These are phyloP conservation scores for Tulasnella calospora DNA, from an alignment of 768 basidiomycete species.

Conservation along the genomic window DNA sequence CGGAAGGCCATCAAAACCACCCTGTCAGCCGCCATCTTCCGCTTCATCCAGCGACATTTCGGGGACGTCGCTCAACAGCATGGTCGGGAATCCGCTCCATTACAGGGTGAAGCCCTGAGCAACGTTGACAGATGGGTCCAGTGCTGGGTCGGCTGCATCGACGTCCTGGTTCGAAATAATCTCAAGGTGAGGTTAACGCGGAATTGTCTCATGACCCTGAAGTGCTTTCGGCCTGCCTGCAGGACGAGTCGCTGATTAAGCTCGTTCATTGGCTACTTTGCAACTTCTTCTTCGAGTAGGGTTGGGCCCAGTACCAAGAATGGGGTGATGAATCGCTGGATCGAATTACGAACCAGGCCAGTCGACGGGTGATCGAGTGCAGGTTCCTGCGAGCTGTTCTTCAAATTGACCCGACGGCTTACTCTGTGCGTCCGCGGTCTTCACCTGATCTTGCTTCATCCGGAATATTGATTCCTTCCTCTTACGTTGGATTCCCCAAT, in stretches of 20 bases:
- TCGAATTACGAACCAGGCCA: slow-evolving; percentile 48
- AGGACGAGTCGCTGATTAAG: slow-evolving; percentile 6
- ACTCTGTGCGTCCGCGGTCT: slow-evolving; percentile 45
- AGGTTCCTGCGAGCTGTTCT: slow-evolving; percentile 57
- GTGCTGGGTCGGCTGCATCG: slow-evolving; percentile 70
- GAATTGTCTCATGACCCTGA: slow-evolving; percentile 10
- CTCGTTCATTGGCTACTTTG: background rate
- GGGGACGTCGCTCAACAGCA: slow-evolving; percentile 32
- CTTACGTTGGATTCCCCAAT: background rate
- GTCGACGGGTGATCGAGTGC: slow-evolving; percentile 56
- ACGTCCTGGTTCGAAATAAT: slow-evolving; percentile 53
- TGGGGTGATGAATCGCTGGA: slow-evolving; percentile 52
- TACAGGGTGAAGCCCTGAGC: slow-evolving; percentile 29
- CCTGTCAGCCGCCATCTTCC: slow-evolving; percentile 53
- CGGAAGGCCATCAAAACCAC: slow-evolving; percentile 47
- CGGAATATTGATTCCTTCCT: background rate
- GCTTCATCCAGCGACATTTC: slow-evolving; percentile 50
- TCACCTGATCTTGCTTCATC: background rate
- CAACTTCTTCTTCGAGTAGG: slow-evolving; percentile 37
- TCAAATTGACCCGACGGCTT: slow-evolving; percentile 55
- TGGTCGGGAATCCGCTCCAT: slow-evolving; percentile 19
- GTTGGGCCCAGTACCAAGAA: slow-evolving; percentile 58
- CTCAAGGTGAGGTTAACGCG: slow-evolving; percentile 39
- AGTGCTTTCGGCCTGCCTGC: slow-evolving; percentile 1
- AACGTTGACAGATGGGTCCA: slow-evolving; percentile 58